These are phyloP conservation scores for Theileria orientalis DNA, from an alignment of 169 alveolate genomes.

Conservation along the genomic window DNA sequence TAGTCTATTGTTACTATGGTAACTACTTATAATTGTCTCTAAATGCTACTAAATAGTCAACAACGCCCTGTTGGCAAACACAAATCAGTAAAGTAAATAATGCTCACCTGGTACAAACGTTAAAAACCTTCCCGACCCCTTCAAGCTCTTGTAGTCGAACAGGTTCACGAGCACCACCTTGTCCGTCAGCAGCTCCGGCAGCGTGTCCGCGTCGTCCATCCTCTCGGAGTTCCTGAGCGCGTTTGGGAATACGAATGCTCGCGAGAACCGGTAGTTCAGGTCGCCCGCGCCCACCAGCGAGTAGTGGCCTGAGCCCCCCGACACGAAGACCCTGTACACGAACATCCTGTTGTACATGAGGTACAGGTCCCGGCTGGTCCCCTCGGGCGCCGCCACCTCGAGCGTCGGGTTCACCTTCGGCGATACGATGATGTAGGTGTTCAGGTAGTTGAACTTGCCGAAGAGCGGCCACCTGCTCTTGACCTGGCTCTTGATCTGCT, in stretches of 20 bases:
- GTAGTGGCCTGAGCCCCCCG: background rate
- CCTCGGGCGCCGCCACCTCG: background rate
- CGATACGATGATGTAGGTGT: background rate
- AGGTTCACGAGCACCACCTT: background rate
- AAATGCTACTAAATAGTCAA: background rate
- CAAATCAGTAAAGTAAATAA: too few species aligned
- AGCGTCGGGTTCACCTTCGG: background rate
- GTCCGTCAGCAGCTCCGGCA: background rate
- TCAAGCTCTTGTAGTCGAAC: background rate
- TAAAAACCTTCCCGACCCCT: slow-evolving; percentile 7
- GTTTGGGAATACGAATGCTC: background rate
- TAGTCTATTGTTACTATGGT: too few species aligned
- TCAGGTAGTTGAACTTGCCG: background rate
- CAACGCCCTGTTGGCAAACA: background rate
- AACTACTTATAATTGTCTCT: too few species aligned
- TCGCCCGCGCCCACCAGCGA: background rate
- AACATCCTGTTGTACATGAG: background rate
- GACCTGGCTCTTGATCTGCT: background rate
- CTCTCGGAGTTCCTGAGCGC: background rate
- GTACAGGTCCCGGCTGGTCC: background rate
- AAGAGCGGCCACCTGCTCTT: background rate
- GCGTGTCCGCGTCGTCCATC: background rate
- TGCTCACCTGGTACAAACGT: background rate
- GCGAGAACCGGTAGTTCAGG: background rate
- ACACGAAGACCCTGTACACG: background rate